Conservation (phyloP, 2,329 filamentous ascomycete genomes). For the Mycocentrospora acerina region DNA sequence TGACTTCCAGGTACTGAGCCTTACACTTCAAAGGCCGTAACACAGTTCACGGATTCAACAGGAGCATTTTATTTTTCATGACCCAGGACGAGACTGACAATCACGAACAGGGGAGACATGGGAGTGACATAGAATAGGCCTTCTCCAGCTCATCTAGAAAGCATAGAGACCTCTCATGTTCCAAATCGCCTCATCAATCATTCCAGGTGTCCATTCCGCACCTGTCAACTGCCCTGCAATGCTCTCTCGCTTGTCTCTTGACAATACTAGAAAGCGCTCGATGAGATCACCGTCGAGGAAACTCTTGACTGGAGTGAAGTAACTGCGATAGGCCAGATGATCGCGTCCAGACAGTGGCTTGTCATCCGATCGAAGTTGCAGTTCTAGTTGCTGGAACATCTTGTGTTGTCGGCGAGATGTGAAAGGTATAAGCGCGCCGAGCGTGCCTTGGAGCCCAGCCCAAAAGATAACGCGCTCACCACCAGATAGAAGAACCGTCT, state of each 20-base stretch:
- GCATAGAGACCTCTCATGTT: conserved; percentile 40
- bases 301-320: conserved; percentile 95
- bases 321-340: conserved; percentile 92
- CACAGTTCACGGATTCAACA: no score
- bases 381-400: conserved; percentile 94
- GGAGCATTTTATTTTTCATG: no score
- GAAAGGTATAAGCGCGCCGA: conserved; percentile 92
- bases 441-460: conserved; percentile 91
- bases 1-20: no score
- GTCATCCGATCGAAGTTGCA: conserved; percentile 75
- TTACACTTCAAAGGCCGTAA: no score
- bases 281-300: conserved; percentile 96
- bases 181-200: conserved; percentile 87
- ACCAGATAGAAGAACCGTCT: conserved; percentile 85
- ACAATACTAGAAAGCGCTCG: conserved; percentile 82
- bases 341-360: conserved; percentile 87
- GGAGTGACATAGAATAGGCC: no score
- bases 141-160: conserved; percentile 21
- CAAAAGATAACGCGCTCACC: conserved; percentile 90
- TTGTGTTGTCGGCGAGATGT: conserved; percentile 89
- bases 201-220: conserved; percentile 68
- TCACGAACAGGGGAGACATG: no score
- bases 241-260: conserved; percentile 89
- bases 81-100: no score
- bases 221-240: conserved; percentile 92